Percentiles rank a stretch among this genome's conserved stretches.
These are phyloP conservation scores for Sporopachydermia quercuum DNA, from an alignment of 805 yeast species.

Conservation along the genomic window DNA sequence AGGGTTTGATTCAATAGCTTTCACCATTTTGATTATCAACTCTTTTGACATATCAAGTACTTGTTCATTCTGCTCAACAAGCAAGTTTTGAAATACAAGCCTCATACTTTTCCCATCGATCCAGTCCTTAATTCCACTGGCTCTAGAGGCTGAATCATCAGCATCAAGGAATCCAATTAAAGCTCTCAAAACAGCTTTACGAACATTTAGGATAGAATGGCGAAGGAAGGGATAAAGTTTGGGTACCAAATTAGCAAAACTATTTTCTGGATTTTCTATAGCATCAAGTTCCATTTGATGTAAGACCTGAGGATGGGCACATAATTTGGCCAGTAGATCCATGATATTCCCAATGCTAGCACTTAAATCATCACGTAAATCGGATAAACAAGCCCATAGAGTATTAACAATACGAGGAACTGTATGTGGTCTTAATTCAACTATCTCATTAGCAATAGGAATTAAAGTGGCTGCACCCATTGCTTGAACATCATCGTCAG, in stretches of 20 bases:
- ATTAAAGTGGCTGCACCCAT: conserved; percentile 88
- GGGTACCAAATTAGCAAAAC: conserved; percentile 73
- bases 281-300: conserved; percentile 56
- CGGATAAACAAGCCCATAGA: conserved; percentile 82
- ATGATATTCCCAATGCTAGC: conserved; percentile 93
- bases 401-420: conserved; percentile 39
- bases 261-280: conserved; percentile 27
- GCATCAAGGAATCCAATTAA: conserved; percentile 55
- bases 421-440: conserved; percentile 36
- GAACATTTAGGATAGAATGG: conserved; percentile 83
- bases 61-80: conserved; percentile 76
- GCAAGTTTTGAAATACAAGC: conserved; percentile 69
- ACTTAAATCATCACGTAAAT: conserved; percentile 79
- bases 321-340: conserved; percentile 81
- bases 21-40: conserved; percentile 44
- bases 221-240: conserved; percentile 82
- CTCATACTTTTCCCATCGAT: conserved; percentile 60
- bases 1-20: conserved; percentile 24
- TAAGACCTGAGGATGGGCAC: conserved; percentile 67
- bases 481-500: conserved; percentile 93
- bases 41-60: conserved; percentile 48
- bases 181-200: conserved; percentile 77
- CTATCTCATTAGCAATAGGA: conserved; percentile 82
- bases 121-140: conserved; percentile 42
- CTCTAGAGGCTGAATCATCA: conserved; percentile 28